Evolutionary conservation across 2,329 filamentous ascomycete genomes (phyloP).

Genomic region (Ambrosiella xylebori): DNA sequence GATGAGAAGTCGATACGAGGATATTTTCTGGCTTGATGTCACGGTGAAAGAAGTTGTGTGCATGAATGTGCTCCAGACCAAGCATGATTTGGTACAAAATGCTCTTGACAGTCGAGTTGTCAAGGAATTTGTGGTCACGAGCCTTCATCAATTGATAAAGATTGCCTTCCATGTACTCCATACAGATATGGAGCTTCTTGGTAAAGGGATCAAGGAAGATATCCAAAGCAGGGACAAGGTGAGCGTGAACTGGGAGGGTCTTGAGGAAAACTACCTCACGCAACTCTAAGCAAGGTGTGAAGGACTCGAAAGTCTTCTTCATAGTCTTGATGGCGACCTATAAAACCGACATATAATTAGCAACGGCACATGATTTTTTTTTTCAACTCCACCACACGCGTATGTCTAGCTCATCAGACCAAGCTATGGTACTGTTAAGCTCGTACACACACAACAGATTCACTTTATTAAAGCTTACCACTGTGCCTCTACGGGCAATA

Average conservation of each 20-base stretch:
- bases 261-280: constrained; percentile 93
- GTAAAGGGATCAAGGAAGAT: constrained; percentile 94
- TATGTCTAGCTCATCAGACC: not conserved
- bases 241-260: constrained; percentile 70
- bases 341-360: constrained; percentile 5
- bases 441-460: not conserved
- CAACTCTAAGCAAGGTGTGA: constrained; percentile 76
- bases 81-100: constrained; percentile 95
- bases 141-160: constrained; percentile 98
- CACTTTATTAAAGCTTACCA: constrained; percentile 44
- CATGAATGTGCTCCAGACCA: constrained; percentile 91
- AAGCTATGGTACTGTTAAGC: not conserved
- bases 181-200: constrained; percentile 92
- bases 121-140: constrained; percentile 82
- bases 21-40: constrained; percentile 99
- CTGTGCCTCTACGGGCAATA: constrained; percentile 74
- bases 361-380: not conserved
- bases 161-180: constrained; percentile 99
- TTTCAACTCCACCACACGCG: no score
- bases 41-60: constrained; percentile 93
- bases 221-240: constrained; percentile 91
- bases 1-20: constrained; percentile 73
- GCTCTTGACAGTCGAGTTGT: constrained; percentile 86
- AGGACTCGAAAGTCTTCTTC: constrained; percentile 98
- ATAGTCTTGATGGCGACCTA: constrained; percentile 99